These are phyloP conservation scores for Tilletia indica DNA, from an alignment of 1,284 basidiomycete species.

Conservation along the genomic window DNA sequence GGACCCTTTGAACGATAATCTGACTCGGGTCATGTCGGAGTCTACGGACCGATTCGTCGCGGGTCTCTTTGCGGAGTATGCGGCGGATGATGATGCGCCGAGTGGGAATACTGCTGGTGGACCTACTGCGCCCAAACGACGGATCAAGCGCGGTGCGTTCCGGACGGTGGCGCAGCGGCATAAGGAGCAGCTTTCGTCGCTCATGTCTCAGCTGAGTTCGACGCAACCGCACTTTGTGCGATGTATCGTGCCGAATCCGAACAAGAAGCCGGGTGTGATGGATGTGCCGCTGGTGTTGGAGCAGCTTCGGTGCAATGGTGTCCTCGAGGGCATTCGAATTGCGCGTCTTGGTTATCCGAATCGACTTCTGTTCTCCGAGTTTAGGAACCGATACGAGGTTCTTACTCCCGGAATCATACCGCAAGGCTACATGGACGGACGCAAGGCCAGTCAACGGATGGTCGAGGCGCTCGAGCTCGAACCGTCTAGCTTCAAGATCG, in stretches of 20 bases:
- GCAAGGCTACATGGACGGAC: constrained; percentile 92
- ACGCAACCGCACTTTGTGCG: constrained; percentile 98
- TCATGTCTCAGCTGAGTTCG: constrained; percentile 86
- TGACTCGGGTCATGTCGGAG: constrained; percentile 80
- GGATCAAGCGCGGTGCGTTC: constrained; percentile 94
- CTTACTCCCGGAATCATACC: constrained; percentile 89
- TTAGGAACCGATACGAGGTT: constrained; percentile 93
- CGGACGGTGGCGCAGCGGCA: constrained; percentile 92
- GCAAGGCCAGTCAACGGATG: constrained; percentile 90
- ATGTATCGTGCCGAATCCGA: constrained; percentile 92
- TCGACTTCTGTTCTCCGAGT: constrained; percentile 91
- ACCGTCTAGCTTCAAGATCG: constrained; percentile 80
- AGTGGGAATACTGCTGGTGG: constrained; percentile 37
- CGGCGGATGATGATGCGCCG: constrained; percentile 64
- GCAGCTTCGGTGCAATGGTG: constrained; percentile 96
- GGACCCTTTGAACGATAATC: constrained; percentile 94
- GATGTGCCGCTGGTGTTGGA: constrained; percentile 94
- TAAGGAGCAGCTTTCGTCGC: constrained; percentile 87
- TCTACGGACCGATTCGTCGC: constrained; percentile 82
- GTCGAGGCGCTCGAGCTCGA: constrained; percentile 86
- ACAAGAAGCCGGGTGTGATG: constrained; percentile 87
- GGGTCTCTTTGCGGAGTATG: constrained; percentile 79
- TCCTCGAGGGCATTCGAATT: constrained; percentile 96
- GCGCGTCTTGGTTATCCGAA: constrained; percentile 97
- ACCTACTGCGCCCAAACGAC: constrained; percentile 60